Evolutionary conservation across 805 yeast species (phyloP).

Genomic region (Candida methanosorbosa): DNA sequence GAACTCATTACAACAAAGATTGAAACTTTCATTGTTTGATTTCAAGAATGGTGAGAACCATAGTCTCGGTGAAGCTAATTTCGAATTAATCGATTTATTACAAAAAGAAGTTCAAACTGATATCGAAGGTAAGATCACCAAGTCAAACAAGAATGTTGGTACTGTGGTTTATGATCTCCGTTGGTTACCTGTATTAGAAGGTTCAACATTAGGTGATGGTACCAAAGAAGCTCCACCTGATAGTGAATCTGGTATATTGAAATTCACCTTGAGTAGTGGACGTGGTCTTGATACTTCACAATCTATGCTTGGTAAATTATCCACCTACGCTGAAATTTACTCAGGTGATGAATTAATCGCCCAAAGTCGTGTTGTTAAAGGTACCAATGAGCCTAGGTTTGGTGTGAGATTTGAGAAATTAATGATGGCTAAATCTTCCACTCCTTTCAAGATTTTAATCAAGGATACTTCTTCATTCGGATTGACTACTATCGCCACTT

Average conservation of each 20-base stretch:
- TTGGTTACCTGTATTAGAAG: conserved; percentile 40
- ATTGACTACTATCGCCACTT: conserved; percentile 44
- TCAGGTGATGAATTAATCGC: conserved; percentile 49
- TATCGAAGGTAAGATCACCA: conserved; percentile 33
- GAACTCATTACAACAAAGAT: conserved; percentile 44
- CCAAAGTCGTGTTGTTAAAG: conserved; percentile 51
- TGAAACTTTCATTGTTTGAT: conserved; percentile 47
- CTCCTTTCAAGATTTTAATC: conserved; percentile 47
- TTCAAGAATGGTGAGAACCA: conserved; percentile 50
- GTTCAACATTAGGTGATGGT: conserved; percentile 39
- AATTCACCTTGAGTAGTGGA: conserved; percentile 53
- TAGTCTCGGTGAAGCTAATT: conserved; percentile 38
- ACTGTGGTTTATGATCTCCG: conserved; percentile 46
- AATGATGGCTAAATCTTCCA: conserved; percentile 49
- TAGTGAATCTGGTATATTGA: conserved; percentile 68
- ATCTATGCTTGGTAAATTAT: conserved; percentile 42
- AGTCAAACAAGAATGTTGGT: conserved; percentile 51
- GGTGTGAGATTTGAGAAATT: conserved; percentile 54
- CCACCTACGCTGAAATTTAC: conserved; percentile 63
- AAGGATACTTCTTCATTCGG: conserved; percentile 49
- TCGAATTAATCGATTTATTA: conserved; percentile 50
- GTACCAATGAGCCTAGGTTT: conserved; percentile 69
- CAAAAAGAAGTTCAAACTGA: conserved; percentile 42
- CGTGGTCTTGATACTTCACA: conserved; percentile 43
- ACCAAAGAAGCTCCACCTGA: conserved; percentile 41